Evolutionary conservation across 2,329 filamentous ascomycete genomes (phyloP).

Genomic region (Chrysosporium queenslandicum): DNA sequence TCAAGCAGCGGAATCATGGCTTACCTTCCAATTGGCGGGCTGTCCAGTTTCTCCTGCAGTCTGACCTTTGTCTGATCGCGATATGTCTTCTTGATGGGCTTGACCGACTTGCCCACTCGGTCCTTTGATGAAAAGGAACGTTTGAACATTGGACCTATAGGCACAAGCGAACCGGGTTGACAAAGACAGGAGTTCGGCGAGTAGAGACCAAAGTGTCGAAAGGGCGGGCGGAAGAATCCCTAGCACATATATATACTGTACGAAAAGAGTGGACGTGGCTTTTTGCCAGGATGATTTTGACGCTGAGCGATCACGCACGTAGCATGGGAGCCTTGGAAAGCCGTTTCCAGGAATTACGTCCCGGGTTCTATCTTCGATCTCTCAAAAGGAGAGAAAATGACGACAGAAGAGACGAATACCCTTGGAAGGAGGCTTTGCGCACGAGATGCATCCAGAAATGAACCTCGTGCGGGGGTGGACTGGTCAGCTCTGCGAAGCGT

Average conservation of each 20-base stretch:
- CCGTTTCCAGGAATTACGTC: constrained; percentile 32
- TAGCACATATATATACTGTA: constrained; percentile 29
- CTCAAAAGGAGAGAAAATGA: constrained; percentile 24
- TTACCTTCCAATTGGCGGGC: constrained; percentile 44
- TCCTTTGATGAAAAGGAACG: constrained; percentile 77
- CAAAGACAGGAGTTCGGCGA: not conserved
- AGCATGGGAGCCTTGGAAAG: constrained; percentile 48
- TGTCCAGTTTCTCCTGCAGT: constrained; percentile 73
- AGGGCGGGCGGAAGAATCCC: constrained; percentile 28
- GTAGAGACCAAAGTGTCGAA: constrained; percentile 39
- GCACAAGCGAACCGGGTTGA: constrained; percentile 25
- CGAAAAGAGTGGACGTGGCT: constrained; percentile 27
- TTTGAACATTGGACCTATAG: constrained; percentile 63
- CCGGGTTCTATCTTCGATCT: constrained; percentile 23
- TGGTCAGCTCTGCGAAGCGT: constrained; percentile 38
- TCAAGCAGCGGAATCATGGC: not conserved
- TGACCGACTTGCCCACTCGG: constrained; percentile 78
- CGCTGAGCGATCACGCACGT: constrained; percentile 44
- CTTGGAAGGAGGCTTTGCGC: constrained; percentile 35
- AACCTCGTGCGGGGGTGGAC: constrained; percentile 23
- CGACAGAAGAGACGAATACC: constrained; percentile 23
- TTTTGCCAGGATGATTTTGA: constrained; percentile 29
- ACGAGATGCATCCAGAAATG: constrained; percentile 31
- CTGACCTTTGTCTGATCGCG: constrained; percentile 75
- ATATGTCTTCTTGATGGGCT: constrained; percentile 63